These are phyloP conservation scores for Venturia oleaginea DNA, from an alignment of 2,329 filamentous ascomycete genomes.

Conservation along the genomic window DNA sequence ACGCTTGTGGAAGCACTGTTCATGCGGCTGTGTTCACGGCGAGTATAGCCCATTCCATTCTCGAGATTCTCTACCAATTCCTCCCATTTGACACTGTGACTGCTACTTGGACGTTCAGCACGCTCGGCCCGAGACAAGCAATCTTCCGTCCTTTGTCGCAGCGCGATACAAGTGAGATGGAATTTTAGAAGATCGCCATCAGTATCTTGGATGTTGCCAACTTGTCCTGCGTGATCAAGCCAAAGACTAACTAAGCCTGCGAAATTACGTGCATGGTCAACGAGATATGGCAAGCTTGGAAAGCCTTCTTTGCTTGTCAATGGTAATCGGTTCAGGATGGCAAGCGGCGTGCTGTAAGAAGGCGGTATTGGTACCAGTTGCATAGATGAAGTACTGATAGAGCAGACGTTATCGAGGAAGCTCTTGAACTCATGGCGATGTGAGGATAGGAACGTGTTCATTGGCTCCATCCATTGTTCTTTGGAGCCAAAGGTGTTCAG, in stretches of 20 bases:
- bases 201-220: slow-evolving; percentile 28
- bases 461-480: slow-evolving; percentile 98
- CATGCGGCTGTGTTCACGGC: slow-evolving; percentile 7
- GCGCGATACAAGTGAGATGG: slow-evolving; percentile 39
- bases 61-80: slow-evolving; percentile 27
- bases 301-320: slow-evolving; percentile 82
- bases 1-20: slow-evolving; percentile 7
- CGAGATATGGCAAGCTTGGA: slow-evolving; percentile 82
- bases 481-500: slow-evolving; percentile 87
- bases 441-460: slow-evolving; percentile 76
- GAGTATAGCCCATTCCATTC: neutral
- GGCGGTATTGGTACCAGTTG: slow-evolving; percentile 54
- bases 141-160: slow-evolving; percentile 40
- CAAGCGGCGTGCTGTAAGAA: slow-evolving; percentile 85
- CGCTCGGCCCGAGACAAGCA: slow-evolving; percentile 44
- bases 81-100: slow-evolving; percentile 42
- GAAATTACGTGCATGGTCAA: slow-evolving; percentile 80
- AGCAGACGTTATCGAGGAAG: slow-evolving; percentile 80
- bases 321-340: slow-evolving; percentile 75
- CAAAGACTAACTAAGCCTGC: slow-evolving; percentile 75
- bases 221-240: slow-evolving; percentile 47
- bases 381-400: slow-evolving; percentile 58
- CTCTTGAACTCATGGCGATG: slow-evolving; percentile 75
- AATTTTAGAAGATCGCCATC: slow-evolving; percentile 41
- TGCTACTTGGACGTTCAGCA: slow-evolving; percentile 41